These are phyloP conservation scores for Fermentozyma sake DNA, from an alignment of 1,139 yeast species.

Conservation along the genomic window DNA sequence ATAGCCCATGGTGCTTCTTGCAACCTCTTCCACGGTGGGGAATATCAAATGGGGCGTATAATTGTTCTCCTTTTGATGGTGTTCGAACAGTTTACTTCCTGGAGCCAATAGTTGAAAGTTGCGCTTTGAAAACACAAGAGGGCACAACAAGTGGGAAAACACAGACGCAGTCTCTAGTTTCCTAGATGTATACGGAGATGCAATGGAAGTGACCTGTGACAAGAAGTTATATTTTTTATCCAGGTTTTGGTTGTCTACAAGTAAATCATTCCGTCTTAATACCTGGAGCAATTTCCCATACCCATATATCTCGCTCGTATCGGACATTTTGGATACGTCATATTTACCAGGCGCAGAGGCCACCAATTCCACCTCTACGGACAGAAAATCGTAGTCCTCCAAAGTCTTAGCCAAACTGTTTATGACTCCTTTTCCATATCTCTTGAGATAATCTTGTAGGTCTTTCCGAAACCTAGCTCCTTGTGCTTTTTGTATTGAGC, in stretches of 20 bases:
- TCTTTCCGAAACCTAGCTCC: slow-evolving; percentile 28
- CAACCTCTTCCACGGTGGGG: slow-evolving; percentile 52
- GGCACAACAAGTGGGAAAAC: slow-evolving; percentile 55
- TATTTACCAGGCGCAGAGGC: slow-evolving; percentile 51
- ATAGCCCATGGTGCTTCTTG: slow-evolving; percentile 39
- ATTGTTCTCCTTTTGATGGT: slow-evolving; percentile 24
- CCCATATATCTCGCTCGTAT: slow-evolving; percentile 36
- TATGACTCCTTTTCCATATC: slow-evolving; percentile 32
- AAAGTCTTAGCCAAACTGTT: slow-evolving; percentile 25
- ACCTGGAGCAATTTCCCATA: slow-evolving; percentile 46
- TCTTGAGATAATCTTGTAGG: slow-evolving; percentile 37
- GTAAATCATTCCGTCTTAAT: slow-evolving; percentile 28
- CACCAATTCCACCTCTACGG: slow-evolving; percentile 50
- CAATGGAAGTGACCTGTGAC: slow-evolving; percentile 59
- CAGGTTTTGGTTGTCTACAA: slow-evolving; percentile 15
- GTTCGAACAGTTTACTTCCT: slow-evolving; percentile 21
- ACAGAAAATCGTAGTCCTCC: slow-evolving; percentile 36
- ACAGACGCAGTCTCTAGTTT: slow-evolving; percentile 37
- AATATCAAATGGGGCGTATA: slow-evolving; percentile 46
- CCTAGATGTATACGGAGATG: slow-evolving; percentile 43
- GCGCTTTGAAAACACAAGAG: slow-evolving; percentile 25
- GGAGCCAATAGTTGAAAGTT: slow-evolving; percentile 19
- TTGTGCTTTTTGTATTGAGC: slow-evolving; percentile 3
- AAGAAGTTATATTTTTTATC: slow-evolving; percentile 28
- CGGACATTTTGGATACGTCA: slow-evolving; percentile 10